phyloP scores from a whole-genome alignment of 2,329 filamentous ascomycete species.

The Septoria linicola region DNA sequence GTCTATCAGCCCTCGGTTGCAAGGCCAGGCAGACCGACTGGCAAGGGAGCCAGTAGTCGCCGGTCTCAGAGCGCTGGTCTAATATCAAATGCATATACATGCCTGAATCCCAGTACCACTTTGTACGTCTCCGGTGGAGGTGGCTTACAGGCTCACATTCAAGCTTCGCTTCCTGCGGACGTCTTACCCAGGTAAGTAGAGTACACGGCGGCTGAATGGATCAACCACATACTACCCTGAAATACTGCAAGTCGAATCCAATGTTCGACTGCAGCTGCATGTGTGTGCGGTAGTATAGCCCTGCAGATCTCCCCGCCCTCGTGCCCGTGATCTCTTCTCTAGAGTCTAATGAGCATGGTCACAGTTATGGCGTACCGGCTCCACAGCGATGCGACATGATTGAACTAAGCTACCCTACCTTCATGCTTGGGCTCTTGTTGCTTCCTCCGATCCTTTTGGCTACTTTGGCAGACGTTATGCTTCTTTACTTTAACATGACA shows the following conservation, averaged over 20 bases:
- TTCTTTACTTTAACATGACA: slow-evolving; percentile 9
- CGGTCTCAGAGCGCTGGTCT: slow-evolving; percentile 5
- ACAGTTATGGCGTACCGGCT: slow-evolving; percentile 25
- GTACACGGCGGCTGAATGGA: slow-evolving; percentile 1
- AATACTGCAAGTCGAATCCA: slow-evolving; percentile 7
- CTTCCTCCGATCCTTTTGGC: slow-evolving; percentile 7
- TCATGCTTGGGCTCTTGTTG: slow-evolving; percentile 5
- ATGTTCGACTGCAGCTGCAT: slow-evolving; percentile 4
- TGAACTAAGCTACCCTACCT: slow-evolving; percentile 17
- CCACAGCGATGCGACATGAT: slow-evolving; percentile 22
- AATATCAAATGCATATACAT: background rate
- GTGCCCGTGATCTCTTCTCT: slow-evolving; percentile 21
- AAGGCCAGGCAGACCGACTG: slow-evolving; percentile 6
- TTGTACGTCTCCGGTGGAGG: slow-evolving; percentile 5
- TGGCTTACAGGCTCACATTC: slow-evolving; percentile 2
- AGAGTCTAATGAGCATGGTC: slow-evolving; percentile 14
- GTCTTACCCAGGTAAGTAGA: slow-evolving; percentile 8
- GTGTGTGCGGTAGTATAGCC: slow-evolving; percentile 8
- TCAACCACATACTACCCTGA: slow-evolving; percentile 3
- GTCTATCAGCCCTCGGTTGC: slow-evolving; percentile 15
- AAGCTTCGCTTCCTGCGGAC: slow-evolving; percentile 9
- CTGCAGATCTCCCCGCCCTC: slow-evolving; percentile 18
- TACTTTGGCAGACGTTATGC: slow-evolving; percentile 13
- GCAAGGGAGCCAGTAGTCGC: slow-evolving; percentile 1
- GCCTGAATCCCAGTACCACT: background rate